Evolutionary conservation across 805 yeast species (phyloP).

Genomic region (Torulaspora maleeae): DNA sequence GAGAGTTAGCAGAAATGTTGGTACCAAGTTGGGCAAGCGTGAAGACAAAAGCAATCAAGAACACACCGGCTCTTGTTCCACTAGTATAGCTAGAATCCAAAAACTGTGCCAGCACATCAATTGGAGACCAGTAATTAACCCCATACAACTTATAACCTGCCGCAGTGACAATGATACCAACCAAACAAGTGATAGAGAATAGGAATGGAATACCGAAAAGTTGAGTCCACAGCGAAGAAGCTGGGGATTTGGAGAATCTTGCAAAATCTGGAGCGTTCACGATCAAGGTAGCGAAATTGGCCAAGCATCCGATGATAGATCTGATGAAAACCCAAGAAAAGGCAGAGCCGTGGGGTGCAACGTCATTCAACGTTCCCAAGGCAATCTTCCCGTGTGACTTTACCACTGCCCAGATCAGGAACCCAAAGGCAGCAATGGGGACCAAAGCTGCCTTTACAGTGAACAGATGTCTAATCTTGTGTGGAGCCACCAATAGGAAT

Average conservation of each 20-base stretch:
- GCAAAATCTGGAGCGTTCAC: constrained; percentile 82
- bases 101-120: constrained; percentile 54
- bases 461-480: constrained; percentile 75
- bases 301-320: constrained; percentile 67
- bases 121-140: constrained; percentile 43
- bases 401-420: constrained; percentile 77
- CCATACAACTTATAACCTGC: constrained; percentile 48
- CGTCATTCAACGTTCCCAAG: constrained; percentile 24
- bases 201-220: constrained; percentile 60
- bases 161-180: constrained; percentile 75
- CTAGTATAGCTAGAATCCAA: constrained; percentile 36
- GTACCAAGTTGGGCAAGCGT: constrained; percentile 74
- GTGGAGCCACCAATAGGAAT: constrained; percentile 76
- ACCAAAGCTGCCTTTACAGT: constrained; percentile 73
- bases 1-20: constrained; percentile 64
- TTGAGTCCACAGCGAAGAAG: constrained; percentile 47
- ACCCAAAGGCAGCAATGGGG: constrained; percentile 79
- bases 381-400: constrained; percentile 60
- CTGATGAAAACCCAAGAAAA: constrained; percentile 65
- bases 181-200: constrained; percentile 69
- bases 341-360: constrained; percentile 23
- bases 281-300: constrained; percentile 76
- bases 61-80: constrained; percentile 70
- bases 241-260: constrained; percentile 58
- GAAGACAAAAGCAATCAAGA: constrained; percentile 58